Conservation (phyloP, 106 monocot species). For the Vanilla planifolia region DNA sequence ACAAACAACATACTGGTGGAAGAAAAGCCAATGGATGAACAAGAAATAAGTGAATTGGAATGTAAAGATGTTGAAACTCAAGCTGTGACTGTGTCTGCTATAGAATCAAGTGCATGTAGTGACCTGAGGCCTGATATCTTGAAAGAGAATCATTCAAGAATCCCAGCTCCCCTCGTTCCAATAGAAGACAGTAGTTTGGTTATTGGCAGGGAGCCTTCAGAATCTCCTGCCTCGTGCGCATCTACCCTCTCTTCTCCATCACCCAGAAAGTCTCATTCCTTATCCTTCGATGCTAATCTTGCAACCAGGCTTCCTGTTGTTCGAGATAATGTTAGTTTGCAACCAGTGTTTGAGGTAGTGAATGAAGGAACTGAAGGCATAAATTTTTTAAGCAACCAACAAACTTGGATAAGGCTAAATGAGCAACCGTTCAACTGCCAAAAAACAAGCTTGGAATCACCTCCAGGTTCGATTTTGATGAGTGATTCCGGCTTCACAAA, state of each 20-base stretch:
- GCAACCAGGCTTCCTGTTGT: not conserved
- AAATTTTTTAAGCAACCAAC: no score
- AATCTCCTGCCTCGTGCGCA: slow-evolving; percentile 36
- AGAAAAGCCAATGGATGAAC: not conserved
- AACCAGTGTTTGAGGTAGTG: not conserved
- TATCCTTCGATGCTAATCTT: slow-evolving; percentile 8
- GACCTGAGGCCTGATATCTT: slow-evolving; percentile 5
- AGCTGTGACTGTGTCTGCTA: slow-evolving; percentile 1
- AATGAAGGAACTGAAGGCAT: no score
- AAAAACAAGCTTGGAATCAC: no score
- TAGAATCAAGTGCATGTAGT: not conserved
- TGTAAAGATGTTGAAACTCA: slow-evolving; percentile 2
- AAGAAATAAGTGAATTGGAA: no score
- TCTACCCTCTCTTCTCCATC: slow-evolving; percentile 36
- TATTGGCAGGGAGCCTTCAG: slow-evolving; percentile 19
- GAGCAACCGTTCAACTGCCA: no score
- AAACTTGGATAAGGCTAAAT: no score
- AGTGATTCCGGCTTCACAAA: slow-evolving; percentile 18
- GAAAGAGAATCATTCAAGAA: no score
- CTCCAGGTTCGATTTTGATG: no score
- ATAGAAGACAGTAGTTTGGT: slow-evolving; percentile 17
- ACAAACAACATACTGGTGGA: not conserved
- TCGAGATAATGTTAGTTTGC: no score
- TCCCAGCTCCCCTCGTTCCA: slow-evolving; percentile 5
- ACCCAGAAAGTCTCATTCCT: not conserved